Conservation (phyloP, 257 asterid genomes). For the Petunia axillaris region DNA sequence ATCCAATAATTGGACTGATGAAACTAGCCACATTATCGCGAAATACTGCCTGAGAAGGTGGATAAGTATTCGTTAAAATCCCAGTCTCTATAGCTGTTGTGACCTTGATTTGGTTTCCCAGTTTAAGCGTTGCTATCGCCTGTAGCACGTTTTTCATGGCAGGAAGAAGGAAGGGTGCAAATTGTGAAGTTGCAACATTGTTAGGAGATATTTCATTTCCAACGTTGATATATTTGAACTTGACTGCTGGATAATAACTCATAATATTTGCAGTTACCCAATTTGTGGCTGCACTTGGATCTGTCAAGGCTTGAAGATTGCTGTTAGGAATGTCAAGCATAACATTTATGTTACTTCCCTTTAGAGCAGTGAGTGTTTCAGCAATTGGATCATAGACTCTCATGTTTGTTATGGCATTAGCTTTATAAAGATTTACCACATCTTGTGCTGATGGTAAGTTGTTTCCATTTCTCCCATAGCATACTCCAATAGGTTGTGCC, state of each 20-base stretch:
- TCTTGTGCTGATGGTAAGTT: conserved; percentile 41
- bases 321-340: conserved; percentile 36
- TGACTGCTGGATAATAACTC: conserved; percentile 25
- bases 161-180: conserved; percentile 24
- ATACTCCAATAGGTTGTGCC: conserved; percentile 35
- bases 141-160: conserved; percentile 40
- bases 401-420: conserved; percentile 31
- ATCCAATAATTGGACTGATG: conserved; percentile 30
- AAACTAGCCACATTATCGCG: not conserved
- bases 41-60: conserved; percentile 42
- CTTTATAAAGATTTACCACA: conserved; percentile 38
- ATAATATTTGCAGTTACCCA: conserved; percentile 42
- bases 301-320: conserved; percentile 33
- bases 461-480: conserved; percentile 38
- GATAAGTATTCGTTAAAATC: conserved; percentile 28
- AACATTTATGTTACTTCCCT: conserved; percentile 37
- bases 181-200: not conserved
- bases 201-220: conserved; percentile 45
- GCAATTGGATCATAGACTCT: conserved; percentile 36
- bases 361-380: conserved; percentile 35
- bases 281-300: conserved; percentile 20
- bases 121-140: conserved; percentile 9
- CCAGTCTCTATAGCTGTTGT: conserved; percentile 34
- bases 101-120: conserved; percentile 33
- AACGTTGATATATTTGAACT: conserved; percentile 40